These are phyloP conservation scores for Mycena latifolia DNA, from an alignment of 768 basidiomycete species.

Conservation along the genomic window DNA sequence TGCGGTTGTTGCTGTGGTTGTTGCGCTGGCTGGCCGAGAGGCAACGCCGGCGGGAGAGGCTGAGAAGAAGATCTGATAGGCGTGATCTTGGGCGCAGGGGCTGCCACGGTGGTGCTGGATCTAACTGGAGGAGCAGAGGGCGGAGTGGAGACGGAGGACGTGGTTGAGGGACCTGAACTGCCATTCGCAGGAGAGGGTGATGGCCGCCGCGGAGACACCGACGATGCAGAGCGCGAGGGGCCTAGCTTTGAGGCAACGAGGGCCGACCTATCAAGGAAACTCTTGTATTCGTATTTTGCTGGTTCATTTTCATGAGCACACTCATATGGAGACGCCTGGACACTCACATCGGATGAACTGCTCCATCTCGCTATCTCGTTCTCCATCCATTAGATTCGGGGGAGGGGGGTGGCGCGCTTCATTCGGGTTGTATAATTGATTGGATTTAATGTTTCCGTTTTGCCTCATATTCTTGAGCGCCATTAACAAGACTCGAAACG, in stretches of 20 bases:
- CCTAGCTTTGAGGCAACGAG: slow-evolving; percentile 61
- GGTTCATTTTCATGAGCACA: slow-evolving; percentile 22
- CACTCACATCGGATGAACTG: slow-evolving; percentile 86
- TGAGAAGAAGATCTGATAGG: slow-evolving; percentile 43
- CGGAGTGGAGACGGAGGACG: slow-evolving; percentile 27
- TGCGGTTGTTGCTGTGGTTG: slow-evolving; percentile 37
- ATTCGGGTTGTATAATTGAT: slow-evolving; percentile 85
- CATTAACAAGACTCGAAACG: slow-evolving; percentile 22
- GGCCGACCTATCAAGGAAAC: slow-evolving; percentile 67
- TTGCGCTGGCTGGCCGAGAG: slow-evolving; percentile 7
- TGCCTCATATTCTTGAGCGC: slow-evolving; percentile 76
- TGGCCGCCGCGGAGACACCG: slow-evolving; percentile 40
- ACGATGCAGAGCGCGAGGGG: slow-evolving; percentile 55
- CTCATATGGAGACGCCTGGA: background rate
- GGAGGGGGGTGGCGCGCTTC: slow-evolving; percentile 87
- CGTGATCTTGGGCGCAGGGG: slow-evolving; percentile 20
- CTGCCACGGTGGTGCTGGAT: slow-evolving; percentile 24
- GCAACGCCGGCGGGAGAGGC: slow-evolving; percentile 15
- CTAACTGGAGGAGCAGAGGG: slow-evolving; percentile 43
- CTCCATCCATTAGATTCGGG: slow-evolving; percentile 79
- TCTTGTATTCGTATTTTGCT: slow-evolving; percentile 87
- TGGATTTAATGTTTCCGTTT: slow-evolving; percentile 87
- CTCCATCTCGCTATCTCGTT: slow-evolving; percentile 92
- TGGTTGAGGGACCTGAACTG: slow-evolving; percentile 3
- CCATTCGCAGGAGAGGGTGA: slow-evolving; percentile 28